Evolutionary conservation across 2,329 filamentous ascomycete genomes (phyloP).

Genomic region (Penicillium concentricum): DNA sequence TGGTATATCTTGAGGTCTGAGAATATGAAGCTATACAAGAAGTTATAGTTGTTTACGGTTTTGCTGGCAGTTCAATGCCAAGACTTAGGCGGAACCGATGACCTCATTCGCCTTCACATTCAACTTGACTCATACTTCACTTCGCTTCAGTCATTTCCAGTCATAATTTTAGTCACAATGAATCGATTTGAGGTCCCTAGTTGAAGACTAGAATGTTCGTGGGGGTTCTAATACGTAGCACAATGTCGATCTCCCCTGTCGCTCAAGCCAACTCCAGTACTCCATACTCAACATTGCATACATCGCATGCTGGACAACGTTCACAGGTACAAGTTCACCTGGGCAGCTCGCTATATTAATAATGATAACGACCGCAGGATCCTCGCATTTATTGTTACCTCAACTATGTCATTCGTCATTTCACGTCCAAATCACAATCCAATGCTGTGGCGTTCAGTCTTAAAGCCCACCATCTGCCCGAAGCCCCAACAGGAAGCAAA

Average conservation of each 20-base stretch:
- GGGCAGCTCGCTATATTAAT: background rate
- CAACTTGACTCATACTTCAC: conserved; percentile 1
- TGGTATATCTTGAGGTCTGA: background rate
- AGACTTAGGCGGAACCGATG: conserved; percentile 7
- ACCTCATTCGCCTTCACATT: conserved; percentile 2
- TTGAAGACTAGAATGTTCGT: background rate
- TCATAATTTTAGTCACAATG: background rate
- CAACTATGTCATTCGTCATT: background rate
- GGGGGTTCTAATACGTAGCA: background rate
- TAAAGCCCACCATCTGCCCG: background rate
- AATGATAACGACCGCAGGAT: background rate
- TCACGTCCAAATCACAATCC: background rate
- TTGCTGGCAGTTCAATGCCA: background rate
- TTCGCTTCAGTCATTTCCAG: background rate
- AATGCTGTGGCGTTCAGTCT: background rate
- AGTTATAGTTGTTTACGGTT: conserved; percentile 2
- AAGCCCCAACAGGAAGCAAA: background rate
- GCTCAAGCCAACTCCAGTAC: background rate
- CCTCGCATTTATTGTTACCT: background rate
- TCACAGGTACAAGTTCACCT: background rate
- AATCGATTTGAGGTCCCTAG: background rate
- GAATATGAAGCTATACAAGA: conserved; percentile 4
- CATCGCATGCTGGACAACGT: background rate
- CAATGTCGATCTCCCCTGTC: background rate
- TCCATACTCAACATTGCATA: background rate